Percentiles rank a stretch among this genome's conserved stretches.
Conservation (phyloP, 2,329 filamentous ascomycete genomes). For the Pleoardoris graminearum region DNA sequence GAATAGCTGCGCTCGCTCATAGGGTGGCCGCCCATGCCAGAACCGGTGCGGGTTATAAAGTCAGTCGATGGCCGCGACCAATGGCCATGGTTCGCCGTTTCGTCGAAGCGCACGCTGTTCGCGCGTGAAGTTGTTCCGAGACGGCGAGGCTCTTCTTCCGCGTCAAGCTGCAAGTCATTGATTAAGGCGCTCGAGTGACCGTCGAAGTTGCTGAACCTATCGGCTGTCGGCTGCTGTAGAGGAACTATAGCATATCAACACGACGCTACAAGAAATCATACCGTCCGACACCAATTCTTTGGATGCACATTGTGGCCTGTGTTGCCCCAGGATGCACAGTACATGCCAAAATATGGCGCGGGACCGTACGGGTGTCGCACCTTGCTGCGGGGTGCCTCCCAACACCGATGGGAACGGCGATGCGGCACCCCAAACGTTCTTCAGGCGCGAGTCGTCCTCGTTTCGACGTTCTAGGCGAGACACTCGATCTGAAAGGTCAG, state of each 20-base stretch:
- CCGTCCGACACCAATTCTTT: background rate
- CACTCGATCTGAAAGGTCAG: constrained; percentile 64
- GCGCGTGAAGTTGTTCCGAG: constrained; percentile 87
- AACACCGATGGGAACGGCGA: constrained; percentile 89
- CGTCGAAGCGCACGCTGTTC: constrained; percentile 96
- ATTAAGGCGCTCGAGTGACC: constrained; percentile 81
- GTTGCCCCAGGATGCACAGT: background rate
- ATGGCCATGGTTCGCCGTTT: constrained; percentile 88
- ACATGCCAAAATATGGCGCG: background rate
- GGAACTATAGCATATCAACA: constrained; percentile 61
- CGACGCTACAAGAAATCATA: background rate
- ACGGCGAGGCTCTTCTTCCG: constrained; percentile 82
- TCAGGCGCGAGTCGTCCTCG: constrained; percentile 67
- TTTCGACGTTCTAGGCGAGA: constrained; percentile 63
- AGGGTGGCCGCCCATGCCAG: constrained; percentile 74
- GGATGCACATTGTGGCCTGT: background rate
- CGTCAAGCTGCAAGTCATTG: constrained; percentile 79
- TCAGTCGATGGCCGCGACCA: constrained; percentile 86
- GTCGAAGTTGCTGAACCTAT: constrained; percentile 83
- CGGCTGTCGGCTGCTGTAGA: constrained; percentile 74
- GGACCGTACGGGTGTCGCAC: constrained; percentile 54
- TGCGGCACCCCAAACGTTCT: constrained; percentile 82
- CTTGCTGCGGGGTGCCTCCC: constrained; percentile 82
- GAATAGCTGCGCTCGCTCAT: constrained; percentile 91
- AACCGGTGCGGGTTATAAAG: constrained; percentile 76